phyloP scores from a whole-genome alignment of 805 yeast genomes.

The Saturnispora saitoi region DNA sequence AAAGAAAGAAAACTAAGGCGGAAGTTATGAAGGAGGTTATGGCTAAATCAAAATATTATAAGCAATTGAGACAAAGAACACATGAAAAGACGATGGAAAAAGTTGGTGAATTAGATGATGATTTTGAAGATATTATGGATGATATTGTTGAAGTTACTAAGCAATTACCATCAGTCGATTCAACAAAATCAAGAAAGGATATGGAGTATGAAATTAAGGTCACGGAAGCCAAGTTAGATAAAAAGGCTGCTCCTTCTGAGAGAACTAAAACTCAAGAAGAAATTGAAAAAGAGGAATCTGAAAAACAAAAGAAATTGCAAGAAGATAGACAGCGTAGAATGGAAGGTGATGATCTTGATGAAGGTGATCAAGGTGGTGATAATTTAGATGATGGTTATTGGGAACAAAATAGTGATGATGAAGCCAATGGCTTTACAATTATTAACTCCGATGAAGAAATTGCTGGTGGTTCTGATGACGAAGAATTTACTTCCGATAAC shows the following conservation, averaged over 20 bases:
- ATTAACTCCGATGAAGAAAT: slow-evolving; percentile 35
- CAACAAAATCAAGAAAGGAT: slow-evolving; percentile 33
- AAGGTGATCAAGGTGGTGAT: slow-evolving; percentile 46
- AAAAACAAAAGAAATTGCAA: slow-evolving; percentile 54
- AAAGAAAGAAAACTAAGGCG: slow-evolving; percentile 66
- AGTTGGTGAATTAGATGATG: slow-evolving; percentile 62
- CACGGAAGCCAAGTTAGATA: slow-evolving; percentile 57
- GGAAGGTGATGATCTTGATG: slow-evolving; percentile 44
- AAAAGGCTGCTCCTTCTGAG: slow-evolving; percentile 73
- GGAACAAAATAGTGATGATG: slow-evolving; percentile 44
- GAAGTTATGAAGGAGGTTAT: slow-evolving; percentile 83
- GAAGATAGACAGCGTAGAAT: slow-evolving; percentile 63
- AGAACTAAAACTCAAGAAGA: slow-evolving; percentile 76
- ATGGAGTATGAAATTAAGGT: slow-evolving; percentile 57
- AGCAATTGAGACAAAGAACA: slow-evolving; percentile 62
- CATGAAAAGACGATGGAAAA: slow-evolving; percentile 52
- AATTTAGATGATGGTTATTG: slow-evolving; percentile 66
- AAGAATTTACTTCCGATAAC: slow-evolving; percentile 30
- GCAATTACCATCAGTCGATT: slow-evolving; percentile 21
- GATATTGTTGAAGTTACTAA: slow-evolving; percentile 24
- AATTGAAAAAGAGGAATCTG: slow-evolving; percentile 47
- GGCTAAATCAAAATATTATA: slow-evolving; percentile 72
- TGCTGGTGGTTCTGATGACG: slow-evolving; percentile 30
- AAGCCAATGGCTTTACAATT: slow-evolving; percentile 36
- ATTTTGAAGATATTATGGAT: slow-evolving; percentile 58